These are phyloP conservation scores for Closterium sp. DNA, from an alignment of 139 green algal species.

Conservation along the genomic window DNA sequence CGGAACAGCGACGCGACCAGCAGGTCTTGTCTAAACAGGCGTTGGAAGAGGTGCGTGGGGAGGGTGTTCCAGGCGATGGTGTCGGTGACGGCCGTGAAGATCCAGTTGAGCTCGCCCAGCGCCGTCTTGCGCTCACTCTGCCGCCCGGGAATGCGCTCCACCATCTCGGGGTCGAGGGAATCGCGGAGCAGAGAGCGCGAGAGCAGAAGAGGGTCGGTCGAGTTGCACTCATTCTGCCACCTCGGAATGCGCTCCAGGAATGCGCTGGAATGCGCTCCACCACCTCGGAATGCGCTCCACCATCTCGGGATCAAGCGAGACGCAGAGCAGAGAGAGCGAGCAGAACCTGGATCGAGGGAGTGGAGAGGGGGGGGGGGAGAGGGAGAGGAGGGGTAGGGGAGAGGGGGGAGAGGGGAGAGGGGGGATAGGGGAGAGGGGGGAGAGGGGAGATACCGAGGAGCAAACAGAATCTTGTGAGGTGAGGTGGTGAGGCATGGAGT, in stretches of 20 bases:
- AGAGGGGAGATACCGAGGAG: too few species aligned
- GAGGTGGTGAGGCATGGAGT: background rate
- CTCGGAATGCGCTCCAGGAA: too few species aligned
- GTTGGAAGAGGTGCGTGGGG: conserved; percentile 89
- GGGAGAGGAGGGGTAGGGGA: too few species aligned
- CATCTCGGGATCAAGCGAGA: conserved; percentile 72
- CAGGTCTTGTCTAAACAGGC: conserved; percentile 96
- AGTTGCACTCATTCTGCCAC: background rate
- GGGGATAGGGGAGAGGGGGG: too few species aligned
- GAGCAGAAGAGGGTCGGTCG: background rate
- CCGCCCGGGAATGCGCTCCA: too few species aligned
- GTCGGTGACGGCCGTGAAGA: conserved; percentile 99
- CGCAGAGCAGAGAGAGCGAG: too few species aligned
- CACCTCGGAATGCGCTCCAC: conserved; percentile 61
- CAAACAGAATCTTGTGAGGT: too few species aligned
- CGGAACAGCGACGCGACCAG: conserved; percentile 95
- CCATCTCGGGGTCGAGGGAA: too few species aligned
- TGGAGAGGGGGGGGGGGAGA: too few species aligned
- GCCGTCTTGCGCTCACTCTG: conserved; percentile 40
- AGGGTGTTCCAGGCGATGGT: conserved; percentile 99
- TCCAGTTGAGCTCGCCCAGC: conserved; percentile 97
- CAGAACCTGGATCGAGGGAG: too few species aligned
- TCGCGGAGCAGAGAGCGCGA: conserved; percentile 14
- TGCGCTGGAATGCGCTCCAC: too few species aligned
- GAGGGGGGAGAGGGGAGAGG: too few species aligned